Conservation (phyloP, 352 stramenopile species). For the Bremia lactucae region DNA sequence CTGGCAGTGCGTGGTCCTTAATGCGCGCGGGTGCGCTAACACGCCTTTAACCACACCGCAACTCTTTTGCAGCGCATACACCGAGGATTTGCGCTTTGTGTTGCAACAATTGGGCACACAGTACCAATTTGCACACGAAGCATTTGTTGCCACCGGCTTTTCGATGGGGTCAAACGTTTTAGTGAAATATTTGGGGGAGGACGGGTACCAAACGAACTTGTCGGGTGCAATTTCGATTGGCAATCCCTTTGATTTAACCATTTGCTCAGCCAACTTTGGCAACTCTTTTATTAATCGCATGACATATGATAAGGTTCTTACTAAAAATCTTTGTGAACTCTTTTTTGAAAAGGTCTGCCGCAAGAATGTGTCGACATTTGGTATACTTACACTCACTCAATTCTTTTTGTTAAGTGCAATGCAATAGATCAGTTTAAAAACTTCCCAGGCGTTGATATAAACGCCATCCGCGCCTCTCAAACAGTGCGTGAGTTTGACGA, state of each 20-base stretch:
- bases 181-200: slow-evolving; percentile 71
- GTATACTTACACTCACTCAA: not conserved
- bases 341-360: slow-evolving; percentile 62
- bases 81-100: slow-evolving; percentile 49
- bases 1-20: slow-evolving; percentile 71
- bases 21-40: slow-evolving; percentile 52
- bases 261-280: slow-evolving; percentile 40
- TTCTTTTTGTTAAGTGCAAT: slow-evolving; percentile 12
- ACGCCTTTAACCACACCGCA: slow-evolving; percentile 45
- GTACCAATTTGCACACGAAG: slow-evolving; percentile 34
- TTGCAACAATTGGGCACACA: slow-evolving; percentile 24
- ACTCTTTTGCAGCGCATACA: slow-evolving; percentile 67
- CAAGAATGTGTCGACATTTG: not conserved
- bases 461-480: slow-evolving; percentile 20
- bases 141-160: slow-evolving; percentile 54
- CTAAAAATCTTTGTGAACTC: slow-evolving; percentile 42
- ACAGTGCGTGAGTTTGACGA: slow-evolving; percentile 57
- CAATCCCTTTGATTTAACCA: slow-evolving; percentile 62
- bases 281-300: slow-evolving; percentile 38
- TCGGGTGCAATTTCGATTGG: slow-evolving; percentile 51
- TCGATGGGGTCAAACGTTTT: slow-evolving; percentile 73
- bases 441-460: slow-evolving; percentile 33
- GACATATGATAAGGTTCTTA: slow-evolving; percentile 54
- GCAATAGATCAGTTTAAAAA: slow-evolving; percentile 34
- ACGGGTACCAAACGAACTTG: slow-evolving; percentile 27